Evolutionary conservation across 257 asterid species (phyloP).

Genomic region (Gardenia jasminoides): DNA sequence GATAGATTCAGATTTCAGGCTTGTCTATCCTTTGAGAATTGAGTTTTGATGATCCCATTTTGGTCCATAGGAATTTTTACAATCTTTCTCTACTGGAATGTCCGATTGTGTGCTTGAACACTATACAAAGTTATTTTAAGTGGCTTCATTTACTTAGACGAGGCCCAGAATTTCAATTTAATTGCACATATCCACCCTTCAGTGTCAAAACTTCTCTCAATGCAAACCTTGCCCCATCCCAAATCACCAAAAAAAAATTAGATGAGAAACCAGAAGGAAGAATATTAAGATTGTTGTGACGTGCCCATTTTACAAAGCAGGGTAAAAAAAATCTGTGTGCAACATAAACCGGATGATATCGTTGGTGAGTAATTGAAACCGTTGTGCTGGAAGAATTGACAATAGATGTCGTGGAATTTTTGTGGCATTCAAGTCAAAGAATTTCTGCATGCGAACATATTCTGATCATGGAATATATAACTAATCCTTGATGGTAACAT

Average conservation of each 20-base stretch:
- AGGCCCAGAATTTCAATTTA: too few relatives aligned
- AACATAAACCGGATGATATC: neutral
- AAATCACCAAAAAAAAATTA: neutral
- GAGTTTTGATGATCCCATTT: neutral
- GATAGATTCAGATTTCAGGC: neutral
- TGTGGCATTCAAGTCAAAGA: neutral
- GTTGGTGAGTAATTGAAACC: neutral
- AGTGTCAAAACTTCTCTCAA: too few relatives aligned
- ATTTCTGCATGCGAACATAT: neutral
- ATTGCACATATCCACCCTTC: neutral
- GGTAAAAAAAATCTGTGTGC: neutral
- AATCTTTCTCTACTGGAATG: neutral
- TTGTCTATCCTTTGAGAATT: neutral
- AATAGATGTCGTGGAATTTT: neutral
- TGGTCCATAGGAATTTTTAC: neutral
- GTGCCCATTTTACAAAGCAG: too few relatives aligned
- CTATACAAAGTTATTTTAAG: neutral
- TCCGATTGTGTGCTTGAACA: neutral
- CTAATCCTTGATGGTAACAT: neutral
- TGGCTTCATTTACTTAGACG: too few relatives aligned
- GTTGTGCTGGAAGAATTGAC: neutral
- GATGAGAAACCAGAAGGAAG: neutral
- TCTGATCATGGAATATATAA: neutral
- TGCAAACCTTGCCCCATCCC: neutral
- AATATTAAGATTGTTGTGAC: too few relatives aligned